Evolutionary conservation across 176 grass and related monocot species (phyloP).

Genomic region (Oryza longistaminata): DNA sequence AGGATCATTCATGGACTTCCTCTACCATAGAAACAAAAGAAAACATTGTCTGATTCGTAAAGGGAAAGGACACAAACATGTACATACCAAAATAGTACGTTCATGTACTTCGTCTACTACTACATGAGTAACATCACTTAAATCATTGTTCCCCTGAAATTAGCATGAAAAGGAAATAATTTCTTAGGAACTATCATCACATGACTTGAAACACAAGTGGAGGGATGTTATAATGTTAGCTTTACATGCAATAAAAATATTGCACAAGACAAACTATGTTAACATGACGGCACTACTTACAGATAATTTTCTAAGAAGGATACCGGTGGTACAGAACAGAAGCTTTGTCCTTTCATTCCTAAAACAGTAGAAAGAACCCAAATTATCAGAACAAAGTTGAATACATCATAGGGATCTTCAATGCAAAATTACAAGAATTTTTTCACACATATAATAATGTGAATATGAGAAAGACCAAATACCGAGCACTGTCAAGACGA

Average conservation of each 20-base stretch:
- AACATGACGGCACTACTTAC: slow-evolving; percentile 48
- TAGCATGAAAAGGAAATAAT: background rate
- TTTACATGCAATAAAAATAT: slow-evolving; percentile 27
- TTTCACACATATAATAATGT: slow-evolving; percentile 17
- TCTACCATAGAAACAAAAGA: slow-evolving; percentile 42
- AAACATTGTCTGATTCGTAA: slow-evolving; percentile 31
- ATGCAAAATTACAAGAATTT: slow-evolving; percentile 8
- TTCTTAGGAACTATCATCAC: slow-evolving; percentile 6
- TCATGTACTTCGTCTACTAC: slow-evolving; percentile 98
- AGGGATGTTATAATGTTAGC: background rate
- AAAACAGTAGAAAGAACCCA: slow-evolving; percentile 35
- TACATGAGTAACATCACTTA: slow-evolving; percentile 91
- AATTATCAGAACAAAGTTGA: slow-evolving; percentile 11
- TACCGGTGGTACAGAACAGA: slow-evolving; percentile 94
- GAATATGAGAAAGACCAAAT: slow-evolving; percentile 34
- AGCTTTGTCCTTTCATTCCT: slow-evolving; percentile 96
- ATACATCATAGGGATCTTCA: slow-evolving; percentile 20
- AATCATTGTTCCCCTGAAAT: slow-evolving; percentile 80
- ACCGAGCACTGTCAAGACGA: slow-evolving; percentile 93
- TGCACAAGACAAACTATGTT: slow-evolving; percentile 23
- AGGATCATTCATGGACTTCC: slow-evolving; percentile 43
- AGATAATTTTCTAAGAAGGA: slow-evolving; percentile 88
- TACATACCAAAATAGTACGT: slow-evolving; percentile 89
- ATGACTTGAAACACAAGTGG: slow-evolving; percentile 20
- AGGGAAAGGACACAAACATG: slow-evolving; percentile 13